Percentiles rank a stretch among this genome's conserved stretches.
These are phyloP conservation scores for Nakazawaea siamensis DNA, from an alignment of 805 yeast genomes.

Conservation along the genomic window DNA sequence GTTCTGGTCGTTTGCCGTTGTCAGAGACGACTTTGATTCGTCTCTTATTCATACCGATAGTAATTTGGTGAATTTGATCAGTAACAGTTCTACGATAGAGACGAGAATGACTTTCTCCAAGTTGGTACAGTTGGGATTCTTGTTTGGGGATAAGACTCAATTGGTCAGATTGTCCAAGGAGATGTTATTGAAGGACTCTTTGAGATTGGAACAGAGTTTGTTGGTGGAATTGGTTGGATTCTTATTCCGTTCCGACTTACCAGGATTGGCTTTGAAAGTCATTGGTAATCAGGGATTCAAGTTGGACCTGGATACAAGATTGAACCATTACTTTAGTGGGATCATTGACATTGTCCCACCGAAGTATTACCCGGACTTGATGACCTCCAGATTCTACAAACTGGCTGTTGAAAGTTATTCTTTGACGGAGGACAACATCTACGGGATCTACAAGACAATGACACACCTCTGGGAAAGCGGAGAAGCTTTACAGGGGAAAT, in stretches of 20 bases:
- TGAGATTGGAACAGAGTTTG: conserved; percentile 16
- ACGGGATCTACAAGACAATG: conserved; percentile 24
- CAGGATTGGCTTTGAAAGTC: conserved; percentile 17
- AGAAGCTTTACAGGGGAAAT: conserved; percentile 10
- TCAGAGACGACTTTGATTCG: conserved; percentile 23
- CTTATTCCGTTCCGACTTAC: conserved; percentile 12
- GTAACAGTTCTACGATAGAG: conserved; percentile 6
- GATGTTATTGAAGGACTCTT: conserved; percentile 18
- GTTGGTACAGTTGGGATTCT: conserved; percentile 15
- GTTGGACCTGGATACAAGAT: conserved; percentile 12
- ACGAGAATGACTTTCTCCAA: conserved; percentile 15
- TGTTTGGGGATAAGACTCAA: conserved; percentile 16
- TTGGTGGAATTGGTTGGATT: conserved; percentile 18
- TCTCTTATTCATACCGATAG: conserved; percentile 3
- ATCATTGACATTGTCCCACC: conserved; percentile 21
- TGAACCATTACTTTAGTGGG: conserved; percentile 22
- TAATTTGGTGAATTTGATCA: conserved; percentile 7
- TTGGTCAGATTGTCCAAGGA: conserved; percentile 22
- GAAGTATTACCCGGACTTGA: conserved; percentile 11
- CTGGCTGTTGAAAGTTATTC: conserved; percentile 24
- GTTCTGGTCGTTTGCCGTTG: conserved; percentile 23
- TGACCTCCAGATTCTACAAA: conserved; percentile 20
- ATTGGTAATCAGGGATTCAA: conserved; percentile 24
- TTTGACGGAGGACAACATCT: conserved; percentile 23
- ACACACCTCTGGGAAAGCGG: conserved; percentile 8